Percentiles rank a stretch among this genome's conserved stretches.
phyloP scores from a whole-genome alignment of 176 grass and related monocot species.

The Phyllostachys edulis region DNA sequence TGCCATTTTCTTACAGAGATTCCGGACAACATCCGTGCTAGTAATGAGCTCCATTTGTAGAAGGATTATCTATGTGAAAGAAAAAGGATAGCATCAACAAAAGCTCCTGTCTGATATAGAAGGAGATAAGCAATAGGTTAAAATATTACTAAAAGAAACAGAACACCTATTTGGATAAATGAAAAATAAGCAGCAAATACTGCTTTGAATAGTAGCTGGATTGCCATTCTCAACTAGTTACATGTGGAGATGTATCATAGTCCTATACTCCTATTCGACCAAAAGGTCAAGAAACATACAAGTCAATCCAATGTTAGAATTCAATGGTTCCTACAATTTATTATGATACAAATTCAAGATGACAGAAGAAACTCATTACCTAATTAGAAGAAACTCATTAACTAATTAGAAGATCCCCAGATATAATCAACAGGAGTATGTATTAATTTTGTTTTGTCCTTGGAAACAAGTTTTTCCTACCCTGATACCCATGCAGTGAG shows the following conservation, averaged over 20 bases:
- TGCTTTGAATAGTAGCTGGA: neutral
- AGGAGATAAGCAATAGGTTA: neutral
- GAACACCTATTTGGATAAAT: neutral
- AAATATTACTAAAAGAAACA: neutral
- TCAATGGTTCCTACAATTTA: neutral
- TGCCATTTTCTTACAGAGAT: slow-evolving; percentile 99
- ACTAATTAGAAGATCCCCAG: neutral
- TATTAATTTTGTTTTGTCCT: slow-evolving; percentile 2
- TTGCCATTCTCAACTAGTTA: neutral
- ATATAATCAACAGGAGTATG: neutral
- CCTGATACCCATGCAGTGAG: slow-evolving; percentile 12
- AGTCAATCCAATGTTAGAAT: neutral
- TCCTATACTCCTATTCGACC: neutral
- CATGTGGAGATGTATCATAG: neutral
- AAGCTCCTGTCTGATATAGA: neutral
- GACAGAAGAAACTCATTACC: neutral
- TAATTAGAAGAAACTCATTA: neutral
- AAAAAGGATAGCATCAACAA: neutral
- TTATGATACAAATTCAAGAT: neutral
- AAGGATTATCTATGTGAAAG: slow-evolving; percentile 80
- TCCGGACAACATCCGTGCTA: slow-evolving; percentile 91
- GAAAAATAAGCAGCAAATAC: neutral
- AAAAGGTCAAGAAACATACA: neutral
- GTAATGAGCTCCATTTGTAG: slow-evolving; percentile 99
- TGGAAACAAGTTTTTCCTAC: neutral